Evolutionary conservation across 1,284 basidiomycete genomes (phyloP), one percentile per base, ranked within the genome.

Genomic region (Schizopora paradoxa): DNA sequence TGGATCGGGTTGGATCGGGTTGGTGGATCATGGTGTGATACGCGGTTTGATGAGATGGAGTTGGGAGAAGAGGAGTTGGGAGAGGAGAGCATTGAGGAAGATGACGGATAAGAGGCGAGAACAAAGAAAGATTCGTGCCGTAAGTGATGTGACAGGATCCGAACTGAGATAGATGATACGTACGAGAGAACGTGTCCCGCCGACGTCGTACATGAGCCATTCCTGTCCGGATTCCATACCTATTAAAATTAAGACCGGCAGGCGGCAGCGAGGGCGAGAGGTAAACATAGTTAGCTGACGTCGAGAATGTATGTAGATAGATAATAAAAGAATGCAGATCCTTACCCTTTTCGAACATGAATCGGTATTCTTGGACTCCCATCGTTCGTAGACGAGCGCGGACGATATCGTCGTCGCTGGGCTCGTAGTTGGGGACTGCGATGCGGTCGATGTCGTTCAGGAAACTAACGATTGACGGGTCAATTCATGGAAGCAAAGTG

Each of bases 131-230:
- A 66, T 69, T 58, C 48, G 72, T 69, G 66, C 61, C 70, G 61
- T 65, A 68, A 43, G 28, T 40, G 22, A 29, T 11, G 6, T 14
- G 8, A 48, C 25, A 33, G 39, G 35, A 14, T 33, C 29, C 38
- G 44, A 43, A 48, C 31, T 27, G 33, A 40, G 26, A 26, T n/a
- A n/a, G n/a, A n/a, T n/a, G n/a, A n/a, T n/a, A n/a, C n/a, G n/a
- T n/a, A n/a, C n/a, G 37, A 41, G 81, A 57, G 79, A 82, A 52
- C 85, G 69, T 54, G 81, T 82, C 33, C 85, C 85, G 14, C 86
- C 85, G 31, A 88, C 86, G 55, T 88, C 85, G 34, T 86, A 76
- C 52, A 88, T 86, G 45, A 82, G 72, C 85, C 85, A 88, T 57
- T 87, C 83, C 1, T 80, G 79, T 2, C 82, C 84, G 47, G 72